Percentiles rank a stretch among this genome's conserved stretches.
These are phyloP conservation scores for Rhodotorula sp. DNA, from an alignment of 1,284 basidiomycete species.

Conservation along the genomic window DNA sequence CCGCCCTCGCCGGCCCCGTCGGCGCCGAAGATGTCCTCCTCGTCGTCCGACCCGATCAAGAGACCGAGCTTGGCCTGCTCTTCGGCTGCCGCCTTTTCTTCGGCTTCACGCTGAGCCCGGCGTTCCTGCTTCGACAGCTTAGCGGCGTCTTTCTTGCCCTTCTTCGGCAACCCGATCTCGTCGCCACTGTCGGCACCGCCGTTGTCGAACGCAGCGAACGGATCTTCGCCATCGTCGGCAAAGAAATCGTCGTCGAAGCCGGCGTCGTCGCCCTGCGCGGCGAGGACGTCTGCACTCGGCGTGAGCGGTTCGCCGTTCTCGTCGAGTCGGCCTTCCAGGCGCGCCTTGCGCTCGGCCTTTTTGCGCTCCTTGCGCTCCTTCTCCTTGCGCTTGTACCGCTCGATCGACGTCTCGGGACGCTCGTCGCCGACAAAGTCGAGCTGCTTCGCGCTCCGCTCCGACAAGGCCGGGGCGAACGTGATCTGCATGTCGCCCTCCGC, in stretches of 20 bases:
- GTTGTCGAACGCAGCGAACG: constrained; percentile 62
- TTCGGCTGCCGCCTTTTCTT: constrained; percentile 26
- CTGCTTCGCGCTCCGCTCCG: constrained; percentile 48
- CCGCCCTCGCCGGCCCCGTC: constrained; percentile 50
- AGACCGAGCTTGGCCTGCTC: constrained; percentile 65
- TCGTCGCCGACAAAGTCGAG: constrained; percentile 47
- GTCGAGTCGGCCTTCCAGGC: constrained; percentile 43
- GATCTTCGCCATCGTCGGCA: constrained; percentile 54
- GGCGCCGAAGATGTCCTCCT: constrained; percentile 47
- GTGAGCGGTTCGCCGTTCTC: constrained; percentile 26
- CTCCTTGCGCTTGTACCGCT: constrained; percentile 75
- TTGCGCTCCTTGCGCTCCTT: constrained; percentile 77
- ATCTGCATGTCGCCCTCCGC: constrained; percentile 70
- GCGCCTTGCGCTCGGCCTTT: constrained; percentile 54
- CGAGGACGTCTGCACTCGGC: not conserved
- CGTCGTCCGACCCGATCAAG: constrained; percentile 60
- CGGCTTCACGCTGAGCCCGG: constrained; percentile 32
- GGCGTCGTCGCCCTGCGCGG: constrained; percentile 33
- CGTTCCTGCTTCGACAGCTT: constrained; percentile 48
- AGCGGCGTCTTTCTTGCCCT: constrained; percentile 43
- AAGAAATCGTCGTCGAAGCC: constrained; percentile 45
- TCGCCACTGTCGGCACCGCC: constrained; percentile 48
- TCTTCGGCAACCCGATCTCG: constrained; percentile 35
- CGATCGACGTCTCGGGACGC: constrained; percentile 73
- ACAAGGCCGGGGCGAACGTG: constrained; percentile 82